Base-by-base conservation (phyloP, 805 yeast genomes). In the Vanderwaltozyma tropicalis region DNA sequence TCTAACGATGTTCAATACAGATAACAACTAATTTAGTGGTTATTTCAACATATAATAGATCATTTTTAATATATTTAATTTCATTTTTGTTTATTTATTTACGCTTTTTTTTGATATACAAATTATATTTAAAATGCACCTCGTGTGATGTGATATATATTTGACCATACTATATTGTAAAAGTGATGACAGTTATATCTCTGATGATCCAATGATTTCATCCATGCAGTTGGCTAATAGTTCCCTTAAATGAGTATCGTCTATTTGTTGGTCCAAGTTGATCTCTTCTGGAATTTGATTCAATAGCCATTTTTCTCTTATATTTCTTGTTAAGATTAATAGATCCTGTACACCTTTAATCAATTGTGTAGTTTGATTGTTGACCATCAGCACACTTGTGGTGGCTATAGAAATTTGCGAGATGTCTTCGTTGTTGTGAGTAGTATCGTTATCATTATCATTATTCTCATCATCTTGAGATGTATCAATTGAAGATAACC, bases 231-330 rank as follows among this genome's bases (percentile, higher is more conserved):
- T 32, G 17, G 51, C 53, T 25, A 57, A 34, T 28, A 57, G 31
- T 1, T 36, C 13, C 16, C 45, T 43, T 28, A 53, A 41, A 15
- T 51, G 44, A 5, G 43, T 39, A 21, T 50, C 35, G 21, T 50
- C 47, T 16, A 46, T 35, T 19, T 30, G 34, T n/a, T 18, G 34
- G 6, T 32, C 28, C 8, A 28, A 31, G 4, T 34, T 28, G 8
- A 35, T 35, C 27, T 44, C 41, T 17, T 51, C 51, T 2, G 61
- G 59, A 10, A 54, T 52, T 35, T 55, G 59, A 34, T 47, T 53
- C 39, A 60, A 34, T 28, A 59, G 37, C 64, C 64, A 60, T 28
- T 51, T 56, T 41, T 60, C 64, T 24, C 59, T 49, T 21, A 60
- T 50, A 17, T 40, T 44, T 25, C 62, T 49, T 4, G 62, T 57